Evolutionary conservation across 352 stramenopile genomes (phyloP).

Genomic region (Phytophthora sp.): DNA sequence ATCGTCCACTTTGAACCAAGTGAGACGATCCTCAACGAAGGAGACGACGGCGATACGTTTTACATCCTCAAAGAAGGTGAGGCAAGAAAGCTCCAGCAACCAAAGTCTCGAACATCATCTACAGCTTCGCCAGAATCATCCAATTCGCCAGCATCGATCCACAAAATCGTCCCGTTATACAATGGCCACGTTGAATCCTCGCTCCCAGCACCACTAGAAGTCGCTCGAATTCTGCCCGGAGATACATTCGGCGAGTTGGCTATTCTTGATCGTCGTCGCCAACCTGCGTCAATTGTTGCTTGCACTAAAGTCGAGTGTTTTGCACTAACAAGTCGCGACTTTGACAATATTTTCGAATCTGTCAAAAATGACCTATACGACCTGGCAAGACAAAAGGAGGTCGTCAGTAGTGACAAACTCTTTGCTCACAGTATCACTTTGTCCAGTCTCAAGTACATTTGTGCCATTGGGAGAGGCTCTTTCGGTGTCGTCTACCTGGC

Average conservation of each 20-base stretch:
- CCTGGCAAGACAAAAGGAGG: slow-evolving; percentile 36
- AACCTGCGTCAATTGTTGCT: slow-evolving; percentile 72
- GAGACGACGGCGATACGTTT: slow-evolving; percentile 58
- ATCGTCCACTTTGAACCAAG: slow-evolving; percentile 50
- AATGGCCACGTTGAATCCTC: slow-evolving; percentile 4
- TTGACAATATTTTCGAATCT: slow-evolving; percentile 57
- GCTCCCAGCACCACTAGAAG: slow-evolving; percentile 26
- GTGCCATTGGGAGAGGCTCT: slow-evolving; percentile 90
- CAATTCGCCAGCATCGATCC: too few species aligned
- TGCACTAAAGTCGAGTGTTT: slow-evolving; percentile 72
- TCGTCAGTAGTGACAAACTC: slow-evolving; percentile 46
- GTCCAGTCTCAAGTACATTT: slow-evolving; percentile 60
- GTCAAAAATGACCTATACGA: slow-evolving; percentile 45
- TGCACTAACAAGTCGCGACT: slow-evolving; percentile 65
- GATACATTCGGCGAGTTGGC: slow-evolving; percentile 77
- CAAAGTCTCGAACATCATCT: slow-evolving; percentile 32
- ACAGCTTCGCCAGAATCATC: slow-evolving; percentile 4
- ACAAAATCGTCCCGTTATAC: slow-evolving; percentile 3
- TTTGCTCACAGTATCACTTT: slow-evolving; percentile 62
- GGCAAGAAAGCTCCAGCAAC: slow-evolving; percentile 47
- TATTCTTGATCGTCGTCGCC: slow-evolving; percentile 53
- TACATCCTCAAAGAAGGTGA: slow-evolving; percentile 67
- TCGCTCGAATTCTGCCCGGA: slow-evolving; percentile 50
- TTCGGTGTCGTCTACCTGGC: slow-evolving; percentile 95
- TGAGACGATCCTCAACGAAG: slow-evolving; percentile 54